Evolutionary conservation across 176 grass and related monocot genomes (phyloP).

Genomic region (Themeda triandra): DNA sequence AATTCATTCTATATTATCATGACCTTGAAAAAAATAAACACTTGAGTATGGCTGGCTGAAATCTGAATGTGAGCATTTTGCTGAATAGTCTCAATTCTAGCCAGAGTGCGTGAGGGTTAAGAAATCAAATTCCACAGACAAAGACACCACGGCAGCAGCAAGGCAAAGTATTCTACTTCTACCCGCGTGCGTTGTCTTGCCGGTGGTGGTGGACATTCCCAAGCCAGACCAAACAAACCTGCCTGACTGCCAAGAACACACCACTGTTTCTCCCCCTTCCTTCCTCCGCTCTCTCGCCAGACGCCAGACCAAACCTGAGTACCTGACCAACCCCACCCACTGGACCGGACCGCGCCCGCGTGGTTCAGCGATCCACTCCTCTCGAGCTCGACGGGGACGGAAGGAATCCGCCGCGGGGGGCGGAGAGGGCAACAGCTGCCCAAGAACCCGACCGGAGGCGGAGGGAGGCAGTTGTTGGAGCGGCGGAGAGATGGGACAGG

Average conservation of each 20-base stretch:
- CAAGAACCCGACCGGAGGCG: neutral
- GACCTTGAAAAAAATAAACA: no score
- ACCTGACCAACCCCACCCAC: slow-evolving; percentile 6
- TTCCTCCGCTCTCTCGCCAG: neutral
- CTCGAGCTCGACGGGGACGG: neutral
- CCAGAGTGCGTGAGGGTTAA: neutral
- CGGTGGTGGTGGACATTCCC: neutral
- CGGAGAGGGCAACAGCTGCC: slow-evolving; percentile 1
- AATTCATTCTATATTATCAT: no score
- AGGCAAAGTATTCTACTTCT: neutral
- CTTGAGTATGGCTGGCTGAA: neutral
- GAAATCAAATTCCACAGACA: neutral
- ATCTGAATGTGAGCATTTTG: neutral
- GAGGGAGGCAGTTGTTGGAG: neutral
- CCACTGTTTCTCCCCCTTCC: neutral
- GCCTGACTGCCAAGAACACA: neutral
- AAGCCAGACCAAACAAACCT: neutral
- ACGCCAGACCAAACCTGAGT: slow-evolving; percentile 6
- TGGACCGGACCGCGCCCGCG: neutral
- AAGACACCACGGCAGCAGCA: neutral
- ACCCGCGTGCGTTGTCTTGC: neutral
- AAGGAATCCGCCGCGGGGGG: neutral
- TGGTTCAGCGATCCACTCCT: slow-evolving; percentile 3
- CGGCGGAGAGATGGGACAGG: slow-evolving; percentile 66
- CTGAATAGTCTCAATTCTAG: neutral